Evolutionary conservation across 2,329 filamentous ascomycete genomes (phyloP).

Genomic region (Endoconidiophora laricicola): DNA sequence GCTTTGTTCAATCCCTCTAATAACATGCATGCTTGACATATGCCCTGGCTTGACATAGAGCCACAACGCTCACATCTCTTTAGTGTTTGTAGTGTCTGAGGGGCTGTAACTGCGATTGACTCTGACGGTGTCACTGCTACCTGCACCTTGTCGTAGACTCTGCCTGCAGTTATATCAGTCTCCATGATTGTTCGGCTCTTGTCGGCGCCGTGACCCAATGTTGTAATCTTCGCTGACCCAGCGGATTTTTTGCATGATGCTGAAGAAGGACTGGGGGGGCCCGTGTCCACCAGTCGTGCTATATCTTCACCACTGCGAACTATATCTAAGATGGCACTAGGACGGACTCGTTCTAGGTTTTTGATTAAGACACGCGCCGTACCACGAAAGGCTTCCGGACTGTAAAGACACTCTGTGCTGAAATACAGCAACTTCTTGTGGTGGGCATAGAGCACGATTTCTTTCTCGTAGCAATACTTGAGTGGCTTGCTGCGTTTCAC

Average conservation of each 20-base stretch:
- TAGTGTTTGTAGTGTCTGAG: slow-evolving; percentile 47
- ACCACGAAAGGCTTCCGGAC: slow-evolving; percentile 87
- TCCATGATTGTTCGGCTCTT: background rate
- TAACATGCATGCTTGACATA: slow-evolving; percentile 86
- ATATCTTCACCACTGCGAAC: slow-evolving; percentile 93
- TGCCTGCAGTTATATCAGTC: background rate
- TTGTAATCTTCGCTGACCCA: slow-evolving; percentile 3
- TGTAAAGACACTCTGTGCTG: slow-evolving; percentile 96
- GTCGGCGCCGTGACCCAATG: slow-evolving; percentile 6
- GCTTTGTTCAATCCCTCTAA: slow-evolving; percentile 84
- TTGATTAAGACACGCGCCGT: slow-evolving; percentile 87
- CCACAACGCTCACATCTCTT: slow-evolving; percentile 77
- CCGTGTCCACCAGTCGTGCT: slow-evolving; percentile 52
- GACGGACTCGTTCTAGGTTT: slow-evolving; percentile 79
- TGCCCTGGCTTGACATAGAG: slow-evolving; percentile 83
- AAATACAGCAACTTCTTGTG: slow-evolving; percentile 97
- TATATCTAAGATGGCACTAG: slow-evolving; percentile 88
- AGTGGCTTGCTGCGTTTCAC: slow-evolving; percentile 92
- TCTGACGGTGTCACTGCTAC: background rate
- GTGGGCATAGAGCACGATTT: slow-evolving; percentile 94
- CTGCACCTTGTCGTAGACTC: background rate
- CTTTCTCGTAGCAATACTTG: slow-evolving; percentile 98
- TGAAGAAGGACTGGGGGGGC: background rate
- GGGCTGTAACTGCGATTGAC: background rate
- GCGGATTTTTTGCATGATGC: background rate